Percentiles rank a stretch among this genome's conserved stretches.
Evolutionary conservation across 768 basidiomycete species (phyloP).

Genomic region (Mycena capillaripes): DNA sequence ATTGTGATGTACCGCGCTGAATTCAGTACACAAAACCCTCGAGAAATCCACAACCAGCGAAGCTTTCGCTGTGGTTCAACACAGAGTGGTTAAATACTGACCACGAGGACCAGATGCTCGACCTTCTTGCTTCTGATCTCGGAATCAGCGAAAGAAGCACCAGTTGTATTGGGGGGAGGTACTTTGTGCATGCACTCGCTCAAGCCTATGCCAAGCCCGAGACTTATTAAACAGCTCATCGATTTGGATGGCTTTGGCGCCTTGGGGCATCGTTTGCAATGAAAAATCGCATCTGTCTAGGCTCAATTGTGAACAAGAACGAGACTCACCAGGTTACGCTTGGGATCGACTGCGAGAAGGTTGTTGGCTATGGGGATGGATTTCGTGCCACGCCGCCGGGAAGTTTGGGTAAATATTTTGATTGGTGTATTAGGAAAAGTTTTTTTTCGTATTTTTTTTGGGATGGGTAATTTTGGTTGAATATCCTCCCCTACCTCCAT

Average conservation of each 20-base stretch:
- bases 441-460: no score
- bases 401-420: background rate
- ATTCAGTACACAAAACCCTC: background rate
- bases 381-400: background rate
- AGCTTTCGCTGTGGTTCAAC: constrained; percentile 15
- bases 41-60: constrained; percentile 6
- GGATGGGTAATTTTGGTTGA: no score
- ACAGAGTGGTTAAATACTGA: constrained; percentile 20
- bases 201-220: constrained; percentile 16
- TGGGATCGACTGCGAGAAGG: constrained; percentile 1
- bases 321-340: constrained; percentile 24
- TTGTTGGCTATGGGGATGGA: constrained; percentile 6
- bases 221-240: background rate
- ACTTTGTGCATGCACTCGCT: background rate
- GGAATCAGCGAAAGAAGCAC: background rate
- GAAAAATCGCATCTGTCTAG: background rate
- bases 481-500: no score
- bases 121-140: constrained; percentile 14
- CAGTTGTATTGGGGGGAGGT: background rate
- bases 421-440: no score
- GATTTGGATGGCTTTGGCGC: constrained; percentile 2
- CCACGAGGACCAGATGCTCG: no score
- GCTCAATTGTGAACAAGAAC: constrained; percentile 10
- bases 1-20: background rate
- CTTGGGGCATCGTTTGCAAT: constrained; percentile 15